Conservation (phyloP, 2,329 filamentous ascomycete genomes). For the Ophiostoma montium region DNA sequence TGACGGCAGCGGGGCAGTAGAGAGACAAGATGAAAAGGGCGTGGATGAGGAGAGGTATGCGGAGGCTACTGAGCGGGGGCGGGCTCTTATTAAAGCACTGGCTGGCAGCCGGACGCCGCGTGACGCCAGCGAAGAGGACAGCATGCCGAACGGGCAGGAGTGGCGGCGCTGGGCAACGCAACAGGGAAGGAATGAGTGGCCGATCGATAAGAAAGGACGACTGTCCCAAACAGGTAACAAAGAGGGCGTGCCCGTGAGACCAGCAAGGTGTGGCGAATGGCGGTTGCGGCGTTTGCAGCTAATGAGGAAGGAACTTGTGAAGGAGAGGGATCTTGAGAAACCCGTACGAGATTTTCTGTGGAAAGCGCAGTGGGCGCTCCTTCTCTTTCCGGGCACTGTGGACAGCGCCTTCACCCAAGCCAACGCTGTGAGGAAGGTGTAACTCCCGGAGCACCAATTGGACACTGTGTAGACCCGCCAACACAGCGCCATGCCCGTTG, state of each 20-base stretch:
- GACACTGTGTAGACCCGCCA: conserved; percentile 2
- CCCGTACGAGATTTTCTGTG: background rate
- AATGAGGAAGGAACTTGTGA: conserved; percentile 1
- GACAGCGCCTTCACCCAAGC: background rate
- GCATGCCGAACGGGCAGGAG: conserved; percentile 8
- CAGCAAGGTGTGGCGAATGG: background rate
- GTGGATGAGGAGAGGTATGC: background rate
- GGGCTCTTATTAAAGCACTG: conserved; percentile 7
- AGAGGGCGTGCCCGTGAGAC: background rate
- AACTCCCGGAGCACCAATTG: conserved; percentile 1
- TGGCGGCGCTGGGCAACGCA: background rate
- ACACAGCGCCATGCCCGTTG: background rate
- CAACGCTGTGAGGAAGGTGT: conserved; percentile 7
- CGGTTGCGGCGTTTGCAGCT: background rate
- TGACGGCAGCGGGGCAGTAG: conserved; percentile 12
- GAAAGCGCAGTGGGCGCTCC: background rate
- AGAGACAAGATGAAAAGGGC: background rate
- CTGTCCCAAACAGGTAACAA: background rate
- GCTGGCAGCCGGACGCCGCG: conserved; percentile 5
- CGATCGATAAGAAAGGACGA: background rate
- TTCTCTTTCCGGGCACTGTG: conserved; percentile 1
- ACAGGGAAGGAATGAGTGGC: background rate
- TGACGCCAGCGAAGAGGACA: conserved; percentile 5
- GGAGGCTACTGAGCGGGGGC: conserved; percentile 6
- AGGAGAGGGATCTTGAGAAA: background rate